Evolutionary conservation across 192 early-diverging fungal genomes (phyloP).

Genomic region (Linnemannia exigua): DNA sequence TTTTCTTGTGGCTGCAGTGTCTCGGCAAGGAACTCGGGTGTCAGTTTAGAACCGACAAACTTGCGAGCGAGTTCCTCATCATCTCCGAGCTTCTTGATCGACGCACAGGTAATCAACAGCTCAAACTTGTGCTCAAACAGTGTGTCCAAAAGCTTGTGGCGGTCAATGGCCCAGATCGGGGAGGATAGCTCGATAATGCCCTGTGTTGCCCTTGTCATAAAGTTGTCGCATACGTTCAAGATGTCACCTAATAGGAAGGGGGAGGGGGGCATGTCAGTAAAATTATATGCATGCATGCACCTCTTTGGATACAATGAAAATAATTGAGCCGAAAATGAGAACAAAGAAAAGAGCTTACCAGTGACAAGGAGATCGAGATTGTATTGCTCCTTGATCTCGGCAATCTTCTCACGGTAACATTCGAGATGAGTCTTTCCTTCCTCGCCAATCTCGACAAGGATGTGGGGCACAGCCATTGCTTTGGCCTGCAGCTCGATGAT

Average conservation of each 20-base stretch:
- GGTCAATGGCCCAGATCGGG: slow-evolving; percentile 69
- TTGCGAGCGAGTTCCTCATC: slow-evolving; percentile 50
- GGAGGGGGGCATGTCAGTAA: neutral
- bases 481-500: slow-evolving; percentile 63
- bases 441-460: slow-evolving; percentile 49
- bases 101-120: slow-evolving; percentile 57
- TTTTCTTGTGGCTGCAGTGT: slow-evolving; percentile 48
- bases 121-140: slow-evolving; percentile 59
- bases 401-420: slow-evolving; percentile 62
- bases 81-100: slow-evolving; percentile 54
- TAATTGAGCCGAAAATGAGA: neutral
- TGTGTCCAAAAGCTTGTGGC: slow-evolving; percentile 59
- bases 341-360: slow-evolving; percentile 32
- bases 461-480: slow-evolving; percentile 63
- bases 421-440: slow-evolving; percentile 63
- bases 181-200: slow-evolving; percentile 64
- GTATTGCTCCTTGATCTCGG: slow-evolving; percentile 54
- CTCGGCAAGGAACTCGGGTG: slow-evolving; percentile 55
- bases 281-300: neutral
- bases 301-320: neutral
- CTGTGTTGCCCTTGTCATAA: slow-evolving; percentile 69
- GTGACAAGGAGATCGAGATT: slow-evolving; percentile 67
- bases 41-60: slow-evolving; percentile 61
- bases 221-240: slow-evolving; percentile 69
- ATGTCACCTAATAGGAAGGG: slow-evolving; percentile 64